phyloP scores from a whole-genome alignment of 2,329 filamentous ascomycete species.

The Fusarium burgessii region DNA sequence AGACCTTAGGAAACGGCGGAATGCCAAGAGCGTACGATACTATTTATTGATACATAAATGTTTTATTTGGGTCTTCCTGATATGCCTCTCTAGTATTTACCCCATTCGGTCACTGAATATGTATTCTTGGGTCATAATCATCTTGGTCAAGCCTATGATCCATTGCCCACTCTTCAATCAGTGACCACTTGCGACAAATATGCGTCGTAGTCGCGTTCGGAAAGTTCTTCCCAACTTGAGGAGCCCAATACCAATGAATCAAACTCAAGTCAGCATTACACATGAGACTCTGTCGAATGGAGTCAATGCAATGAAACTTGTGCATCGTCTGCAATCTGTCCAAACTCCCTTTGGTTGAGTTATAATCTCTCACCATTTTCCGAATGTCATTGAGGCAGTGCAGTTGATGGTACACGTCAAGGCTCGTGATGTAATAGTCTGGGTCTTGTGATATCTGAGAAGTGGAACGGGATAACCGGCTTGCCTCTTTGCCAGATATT shows the following conservation, averaged over 20 bases:
- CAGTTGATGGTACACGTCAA: conserved; percentile 7
- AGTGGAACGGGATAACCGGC: background rate
- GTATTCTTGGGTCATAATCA: background rate
- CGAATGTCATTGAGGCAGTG: conserved; percentile 9
- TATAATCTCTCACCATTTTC: conserved; percentile 6
- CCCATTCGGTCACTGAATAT: background rate
- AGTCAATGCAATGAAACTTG: conserved; percentile 14
- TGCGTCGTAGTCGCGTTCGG: background rate
- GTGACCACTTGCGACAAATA: background rate
- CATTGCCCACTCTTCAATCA: background rate
- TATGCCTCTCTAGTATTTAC: no score
- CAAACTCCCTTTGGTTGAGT: background rate
- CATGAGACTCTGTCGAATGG: background rate
- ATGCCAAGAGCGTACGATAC: no score
- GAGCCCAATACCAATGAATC: conserved; percentile 4
- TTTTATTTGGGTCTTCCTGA: no score
- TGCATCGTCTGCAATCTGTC: background rate
- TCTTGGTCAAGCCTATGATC: background rate
- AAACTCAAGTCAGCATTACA: background rate
- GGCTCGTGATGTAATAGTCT: conserved; percentile 8
- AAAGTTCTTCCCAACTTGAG: background rate
- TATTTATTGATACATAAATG: no score
- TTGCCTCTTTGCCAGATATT: background rate
- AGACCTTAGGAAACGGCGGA: no score
- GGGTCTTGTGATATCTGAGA: background rate